Evolutionary conservation across 2,329 filamentous ascomycete species (phyloP), one percentile per base, ranked within the genome.

Genomic region (Trichothecium sympodiale): DNA sequence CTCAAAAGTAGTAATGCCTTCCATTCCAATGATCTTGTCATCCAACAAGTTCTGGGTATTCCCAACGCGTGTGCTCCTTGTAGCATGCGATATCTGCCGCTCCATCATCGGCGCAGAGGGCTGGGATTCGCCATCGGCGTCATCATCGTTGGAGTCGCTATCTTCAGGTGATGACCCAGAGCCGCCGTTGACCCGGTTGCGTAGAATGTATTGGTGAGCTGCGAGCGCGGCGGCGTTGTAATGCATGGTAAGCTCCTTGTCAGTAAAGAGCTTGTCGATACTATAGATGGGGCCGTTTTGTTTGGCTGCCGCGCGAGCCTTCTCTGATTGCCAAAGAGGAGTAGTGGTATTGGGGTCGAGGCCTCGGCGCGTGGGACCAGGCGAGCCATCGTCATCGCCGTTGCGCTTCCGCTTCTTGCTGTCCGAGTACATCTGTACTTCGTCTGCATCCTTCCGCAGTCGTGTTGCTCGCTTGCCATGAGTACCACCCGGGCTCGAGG

Each of bases 191-290:
- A 61, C 51, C 34, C 69, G 70, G 49, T 76, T 74, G 26, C 72
- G 69, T 35, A 77, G 55, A 38, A 80, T 65, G 47, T 77, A 72
- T 41, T 73, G 71, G 51, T 79, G 72, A 8, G 77, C 69, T 3
- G 75, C 75, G 15, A 78, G 47, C 20, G 77, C 75, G 5, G 77
- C 71, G 4, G 64, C 59, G 41, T 79, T 80, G 52, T 80, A 80
- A 18, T 73, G 74, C 61, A 81, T 68, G 4, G 71, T 67, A 20
- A 82, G 64, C 56, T 82, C 77, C 55, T 78, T 80, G 46, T 82
- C 77, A 0, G 77, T 81, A 34, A 82, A 82, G 27, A 82, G 67
- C 59, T 80, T 80, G 46, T 81, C 76, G 40, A 82, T 71, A 50
- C 71, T 80, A 52, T 78, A 80, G 2, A 76, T 57, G 0, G 74